phyloP scores from a whole-genome alignment of 2,329 filamentous ascomycete genomes.

The Colletotrichum spinosum region DNA sequence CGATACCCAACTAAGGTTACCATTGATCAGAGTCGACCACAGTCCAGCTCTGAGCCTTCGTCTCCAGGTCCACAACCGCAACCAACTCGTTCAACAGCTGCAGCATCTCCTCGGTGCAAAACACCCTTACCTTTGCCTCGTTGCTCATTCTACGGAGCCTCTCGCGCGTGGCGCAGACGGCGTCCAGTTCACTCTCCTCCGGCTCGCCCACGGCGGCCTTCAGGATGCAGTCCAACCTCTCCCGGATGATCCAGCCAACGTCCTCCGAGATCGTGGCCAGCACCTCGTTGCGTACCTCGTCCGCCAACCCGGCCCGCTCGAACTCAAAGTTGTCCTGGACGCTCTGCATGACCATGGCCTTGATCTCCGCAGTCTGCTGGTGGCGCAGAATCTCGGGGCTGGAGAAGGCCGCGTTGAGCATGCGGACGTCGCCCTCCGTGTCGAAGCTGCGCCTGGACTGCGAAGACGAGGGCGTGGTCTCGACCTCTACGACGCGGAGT shows the following conservation, averaged over 20 bases:
- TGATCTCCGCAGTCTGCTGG: slow-evolving; percentile 1
- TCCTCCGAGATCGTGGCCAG: slow-evolving; percentile 1
- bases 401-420: slow-evolving; percentile 8
- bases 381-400: not conserved
- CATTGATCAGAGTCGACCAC: not conserved
- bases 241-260: not conserved
- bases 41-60: slow-evolving; percentile 9
- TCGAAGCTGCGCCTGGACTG: slow-evolving; percentile 13
- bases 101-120: slow-evolving; percentile 31
- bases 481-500: not conserved
- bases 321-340: slow-evolving; percentile 20
- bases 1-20: not conserved
- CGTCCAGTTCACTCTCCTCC: slow-evolving; percentile 3
- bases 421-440: slow-evolving; percentile 22
- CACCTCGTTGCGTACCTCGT: slow-evolving; percentile 3
- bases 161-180: slow-evolving; percentile 13
- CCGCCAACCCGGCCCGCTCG: slow-evolving; percentile 8
- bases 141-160: slow-evolving; percentile 21
- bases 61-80: not conserved
- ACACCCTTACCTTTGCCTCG: slow-evolving; percentile 9
- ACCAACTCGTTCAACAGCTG: slow-evolving; percentile 4
- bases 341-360: not conserved
- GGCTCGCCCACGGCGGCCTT: not conserved
- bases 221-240: slow-evolving; percentile 2
- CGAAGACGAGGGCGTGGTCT: not conserved